phyloP scores from a whole-genome alignment of 129 eudicot species.

The Centrapalus pauciflorus region DNA sequence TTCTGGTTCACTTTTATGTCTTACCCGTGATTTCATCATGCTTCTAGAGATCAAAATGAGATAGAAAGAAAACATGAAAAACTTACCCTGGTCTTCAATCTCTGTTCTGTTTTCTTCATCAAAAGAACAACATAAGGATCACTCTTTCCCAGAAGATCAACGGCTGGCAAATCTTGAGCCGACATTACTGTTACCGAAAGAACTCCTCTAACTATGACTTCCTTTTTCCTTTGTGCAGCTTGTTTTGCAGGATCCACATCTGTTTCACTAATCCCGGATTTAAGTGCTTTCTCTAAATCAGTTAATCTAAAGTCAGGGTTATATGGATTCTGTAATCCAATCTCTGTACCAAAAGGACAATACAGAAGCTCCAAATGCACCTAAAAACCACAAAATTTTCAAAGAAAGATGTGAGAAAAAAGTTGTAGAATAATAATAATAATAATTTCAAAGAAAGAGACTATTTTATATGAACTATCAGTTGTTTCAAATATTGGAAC shows the following conservation, averaged over 20 bases:
- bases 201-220: slow-evolving; percentile 86
- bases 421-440: neutral
- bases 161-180: slow-evolving; percentile 75
- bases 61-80: neutral
- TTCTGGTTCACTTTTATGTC: too few relatives aligned
- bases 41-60: too few relatives aligned
- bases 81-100: slow-evolving; percentile 73
- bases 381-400: slow-evolving; percentile 29
- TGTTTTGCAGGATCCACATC: slow-evolving; percentile 36
- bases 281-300: slow-evolving; percentile 65
- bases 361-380: slow-evolving; percentile 95
- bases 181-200: slow-evolving; percentile 85
- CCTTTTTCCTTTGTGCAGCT: slow-evolving; percentile 49
- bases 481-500: too few relatives aligned
- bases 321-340: slow-evolving; percentile 41
- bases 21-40: too few relatives aligned
- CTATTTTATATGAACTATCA: too few relatives aligned
- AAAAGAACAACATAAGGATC: slow-evolving; percentile 83
- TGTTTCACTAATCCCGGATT: slow-evolving; percentile 39
- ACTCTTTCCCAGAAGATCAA: slow-evolving; percentile 80
- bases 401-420: neutral
- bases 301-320: slow-evolving; percentile 65
- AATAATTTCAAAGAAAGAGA: too few relatives aligned
- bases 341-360: slow-evolving; percentile 63
- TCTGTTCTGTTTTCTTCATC: slow-evolving; percentile 78